Percentiles rank a stretch among this genome's conserved stretches.
phyloP scores from a whole-genome alignment of 805 yeast genomes.

The Hanseniaspora thailandica region DNA sequence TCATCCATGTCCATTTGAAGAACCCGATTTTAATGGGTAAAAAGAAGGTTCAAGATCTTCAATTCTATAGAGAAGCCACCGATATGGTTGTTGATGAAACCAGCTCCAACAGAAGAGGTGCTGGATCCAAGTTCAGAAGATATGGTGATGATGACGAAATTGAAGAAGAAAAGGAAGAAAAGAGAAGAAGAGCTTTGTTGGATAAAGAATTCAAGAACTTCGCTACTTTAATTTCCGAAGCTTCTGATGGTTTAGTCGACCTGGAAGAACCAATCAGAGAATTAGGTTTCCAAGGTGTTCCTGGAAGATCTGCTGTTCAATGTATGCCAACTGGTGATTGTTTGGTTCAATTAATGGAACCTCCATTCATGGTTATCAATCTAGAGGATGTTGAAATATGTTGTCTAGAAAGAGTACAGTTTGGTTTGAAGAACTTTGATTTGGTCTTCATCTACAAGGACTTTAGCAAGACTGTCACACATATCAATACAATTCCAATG shows the following conservation, averaged over 20 bases:
- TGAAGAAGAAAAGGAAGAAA: conserved; percentile 97
- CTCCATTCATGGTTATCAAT: conserved; percentile 87
- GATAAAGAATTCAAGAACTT: conserved; percentile 85
- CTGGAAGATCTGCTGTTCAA: conserved; percentile 82
- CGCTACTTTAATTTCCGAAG: conserved; percentile 83
- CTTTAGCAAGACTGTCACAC: conserved; percentile 74
- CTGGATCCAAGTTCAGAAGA: conserved; percentile 52
- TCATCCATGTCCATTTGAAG: conserved; percentile 85
- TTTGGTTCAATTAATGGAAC: conserved; percentile 82
- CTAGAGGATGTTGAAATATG: conserved; percentile 88
- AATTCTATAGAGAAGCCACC: conserved; percentile 91
- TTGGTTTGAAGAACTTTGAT: conserved; percentile 92
- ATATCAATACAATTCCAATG: conserved; percentile 89
- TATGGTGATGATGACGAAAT: conserved; percentile 98
- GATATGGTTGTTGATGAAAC: conserved; percentile 96
- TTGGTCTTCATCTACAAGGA: conserved; percentile 93
- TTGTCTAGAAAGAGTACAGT: conserved; percentile 92
- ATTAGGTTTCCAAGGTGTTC: conserved; percentile 94
- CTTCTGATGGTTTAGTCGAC: conserved; percentile 70
- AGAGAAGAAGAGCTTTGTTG: conserved; percentile 77
- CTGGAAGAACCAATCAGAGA: conserved; percentile 92
- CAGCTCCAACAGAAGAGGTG: conserved; percentile 72
- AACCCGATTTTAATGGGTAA: conserved; percentile 92
- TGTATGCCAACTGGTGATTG: conserved; percentile 97
- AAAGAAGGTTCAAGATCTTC: conserved; percentile 88